Percentiles rank a stretch among this genome's conserved stretches.
phyloP scores from a whole-genome alignment of 2,329 filamentous ascomycete genomes.

The Fusarium burgessii region DNA sequence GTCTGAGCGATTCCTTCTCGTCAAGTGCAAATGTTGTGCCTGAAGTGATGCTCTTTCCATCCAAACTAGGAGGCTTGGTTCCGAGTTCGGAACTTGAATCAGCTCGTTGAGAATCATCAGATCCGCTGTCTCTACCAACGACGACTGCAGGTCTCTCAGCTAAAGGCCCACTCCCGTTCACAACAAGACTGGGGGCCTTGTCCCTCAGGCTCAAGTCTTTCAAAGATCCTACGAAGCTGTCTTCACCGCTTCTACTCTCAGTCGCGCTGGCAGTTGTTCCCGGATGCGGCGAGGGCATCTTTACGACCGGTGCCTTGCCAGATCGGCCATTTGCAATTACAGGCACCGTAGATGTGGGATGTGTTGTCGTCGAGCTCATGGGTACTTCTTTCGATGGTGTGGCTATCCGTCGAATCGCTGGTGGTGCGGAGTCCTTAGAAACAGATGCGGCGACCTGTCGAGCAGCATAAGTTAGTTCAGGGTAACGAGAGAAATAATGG shows the following conservation, averaged over 20 bases:
- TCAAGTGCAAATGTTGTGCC: conserved; percentile 96
- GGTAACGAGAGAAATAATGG: conserved; percentile 18
- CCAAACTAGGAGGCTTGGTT: conserved; percentile 88
- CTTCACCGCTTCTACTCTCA: conserved; percentile 39
- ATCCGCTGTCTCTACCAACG: conserved; percentile 59
- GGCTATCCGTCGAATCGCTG: conserved; percentile 47
- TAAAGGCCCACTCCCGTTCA: conserved; percentile 62
- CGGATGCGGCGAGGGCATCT: conserved; percentile 37
- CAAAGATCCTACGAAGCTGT: conserved; percentile 47
- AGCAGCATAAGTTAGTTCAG: conserved; percentile 37
- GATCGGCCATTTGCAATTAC: conserved; percentile 47
- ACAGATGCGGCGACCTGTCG: conserved; percentile 63
- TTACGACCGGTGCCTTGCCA: conserved; percentile 30
- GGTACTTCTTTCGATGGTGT: conserved; percentile 44
- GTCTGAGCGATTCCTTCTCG: conserved; percentile 93
- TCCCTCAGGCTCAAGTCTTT: conserved; percentile 48
- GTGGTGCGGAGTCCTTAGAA: conserved; percentile 45
- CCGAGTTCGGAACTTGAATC: conserved; percentile 74
- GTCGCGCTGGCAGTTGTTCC: conserved; percentile 20
- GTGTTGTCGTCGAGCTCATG: conserved; percentile 33
- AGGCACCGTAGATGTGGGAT: conserved; percentile 31
- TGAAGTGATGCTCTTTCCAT: conserved; percentile 94
- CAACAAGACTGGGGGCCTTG: conserved; percentile 56
- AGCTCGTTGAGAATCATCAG: conserved; percentile 68
- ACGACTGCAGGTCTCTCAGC: conserved; percentile 52